These are phyloP conservation scores for Apiotrichum siamense DNA, from an alignment of 1,284 basidiomycete species.

Conservation along the genomic window DNA sequence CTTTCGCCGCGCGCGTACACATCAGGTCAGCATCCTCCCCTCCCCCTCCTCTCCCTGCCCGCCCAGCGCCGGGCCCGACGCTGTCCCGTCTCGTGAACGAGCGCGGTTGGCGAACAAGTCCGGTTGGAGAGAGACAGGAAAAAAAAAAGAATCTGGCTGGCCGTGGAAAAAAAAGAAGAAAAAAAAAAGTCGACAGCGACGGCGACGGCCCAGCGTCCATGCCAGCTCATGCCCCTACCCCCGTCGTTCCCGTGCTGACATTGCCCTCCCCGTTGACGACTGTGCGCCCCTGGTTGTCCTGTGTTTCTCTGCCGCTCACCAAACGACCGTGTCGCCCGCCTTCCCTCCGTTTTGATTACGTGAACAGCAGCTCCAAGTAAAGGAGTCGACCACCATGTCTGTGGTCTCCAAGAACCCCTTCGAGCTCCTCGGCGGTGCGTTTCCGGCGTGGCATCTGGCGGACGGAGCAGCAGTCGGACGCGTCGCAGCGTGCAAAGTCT, in stretches of 20 bases:
- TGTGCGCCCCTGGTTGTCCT: not conserved
- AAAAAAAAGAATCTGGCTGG: too few relatives aligned
- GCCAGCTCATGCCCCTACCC: too few relatives aligned
- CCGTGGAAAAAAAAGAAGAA: not conserved
- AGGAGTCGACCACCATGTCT: slow-evolving; percentile 41
- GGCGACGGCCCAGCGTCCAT: too few relatives aligned
- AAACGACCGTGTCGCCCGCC: not conserved
- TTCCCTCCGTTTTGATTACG: not conserved
- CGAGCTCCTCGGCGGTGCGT: slow-evolving; percentile 48
- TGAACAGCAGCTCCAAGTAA: slow-evolving; percentile 14
- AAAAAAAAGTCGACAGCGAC: not conserved
- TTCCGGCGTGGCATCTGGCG: not conserved
- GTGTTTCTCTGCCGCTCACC: too few relatives aligned
- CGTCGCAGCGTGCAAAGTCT: not conserved
- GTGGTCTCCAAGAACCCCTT: slow-evolving; percentile 49
- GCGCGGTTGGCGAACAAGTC: too few relatives aligned
- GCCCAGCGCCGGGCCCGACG: too few relatives aligned
- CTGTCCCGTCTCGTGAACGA: too few relatives aligned
- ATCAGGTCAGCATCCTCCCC: slow-evolving; percentile 10
- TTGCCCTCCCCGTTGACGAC: not conserved
- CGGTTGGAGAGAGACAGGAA: too few relatives aligned
- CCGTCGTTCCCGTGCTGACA: not conserved
- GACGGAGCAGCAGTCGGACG: not conserved
- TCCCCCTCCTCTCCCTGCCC: not conserved
- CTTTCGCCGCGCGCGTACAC: slow-evolving; percentile 11